Base-by-base conservation (phyloP, 2,329 filamentous ascomycete species). In the Xylaria multiplex region DNA sequence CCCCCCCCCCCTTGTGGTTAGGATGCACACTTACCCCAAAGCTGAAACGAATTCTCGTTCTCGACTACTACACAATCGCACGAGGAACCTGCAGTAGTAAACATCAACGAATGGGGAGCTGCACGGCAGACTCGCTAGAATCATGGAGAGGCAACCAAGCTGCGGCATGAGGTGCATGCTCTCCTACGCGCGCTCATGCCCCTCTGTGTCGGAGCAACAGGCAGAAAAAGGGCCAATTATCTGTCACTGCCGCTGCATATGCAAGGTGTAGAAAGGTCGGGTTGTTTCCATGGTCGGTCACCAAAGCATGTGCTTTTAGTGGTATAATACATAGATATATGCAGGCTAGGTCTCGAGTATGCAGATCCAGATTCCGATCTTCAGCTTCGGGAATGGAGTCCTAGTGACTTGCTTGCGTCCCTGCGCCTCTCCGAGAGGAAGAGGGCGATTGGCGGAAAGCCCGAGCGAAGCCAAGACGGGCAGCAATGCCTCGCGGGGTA, bases 11-110 rank as follows among this genome's bases (percentile, higher is more conserved):
- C 52, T 49, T 52, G 56, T 40, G 59, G 60, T 56, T 60, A 46
- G 53, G 7, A 49, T 59, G 42, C 40, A 53, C 57, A 56, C 52
- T 58, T 59, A 65, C 62, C 57, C 62, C 48, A 49, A 32, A 66
- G 63, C 66, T 68, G 66, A 68, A 68, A 66, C 66, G 49, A 32
- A 35, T 16, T 59, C 59, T 66, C 50, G 43, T 59, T 55, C 54
- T 66, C 55, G 54, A 37, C 40, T 49, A 59, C 59, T 53, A 40
- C 49, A 43, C 58, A 19, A 49, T 59, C 16, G 54, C 27, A 46
- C 24, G 40, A 37, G 30, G 22, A 32, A 49, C 16, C 53, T 57
- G 57, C 55, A 56, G 19, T 27, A 40, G 56, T n/a, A 9, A 16
- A 35, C 22, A 42, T 30, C 49, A 49, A 43, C 24, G 46, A 64